Percentiles rank a stretch among this genome's conserved stretches.
Evolutionary conservation across 2,329 filamentous ascomycete species (phyloP).

Genomic region (Colletotrichum zoysiae): DNA sequence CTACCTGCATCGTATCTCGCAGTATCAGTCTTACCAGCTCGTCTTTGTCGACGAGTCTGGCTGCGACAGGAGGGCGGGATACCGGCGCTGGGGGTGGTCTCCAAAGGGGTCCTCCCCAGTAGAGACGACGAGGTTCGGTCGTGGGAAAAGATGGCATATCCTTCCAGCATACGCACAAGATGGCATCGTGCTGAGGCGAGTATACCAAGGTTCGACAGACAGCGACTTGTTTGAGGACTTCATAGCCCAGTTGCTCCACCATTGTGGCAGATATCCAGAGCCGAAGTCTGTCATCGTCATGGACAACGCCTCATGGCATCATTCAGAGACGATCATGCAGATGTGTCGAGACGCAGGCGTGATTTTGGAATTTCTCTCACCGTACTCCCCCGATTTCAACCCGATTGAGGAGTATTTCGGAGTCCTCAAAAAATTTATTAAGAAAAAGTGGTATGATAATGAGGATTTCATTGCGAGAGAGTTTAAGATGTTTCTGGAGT

Average conservation of each 20-base stretch:
- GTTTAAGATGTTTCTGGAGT: no score
- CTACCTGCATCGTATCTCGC: conserved; percentile 51
- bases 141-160: conserved; percentile 43
- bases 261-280: conserved; percentile 50
- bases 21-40: conserved; percentile 50
- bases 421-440: no score
- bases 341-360: conserved; percentile 46
- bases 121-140: conserved; percentile 44
- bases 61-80: conserved; percentile 50
- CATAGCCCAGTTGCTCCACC: not conserved
- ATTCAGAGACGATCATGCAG: conserved; percentile 45
- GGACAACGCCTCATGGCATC: conserved; percentile 52
- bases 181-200: conserved; percentile 45
- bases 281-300: conserved; percentile 52
- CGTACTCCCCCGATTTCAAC: no score
- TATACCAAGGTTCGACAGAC: conserved; percentile 15
- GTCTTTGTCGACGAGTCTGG: conserved; percentile 54
- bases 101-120: conserved; percentile 47
- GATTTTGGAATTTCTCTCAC: no score
- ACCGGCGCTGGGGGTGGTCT: conserved; percentile 51
- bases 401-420: no score
- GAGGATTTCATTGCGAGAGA: no score
- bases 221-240: not conserved
- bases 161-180: conserved; percentile 50
- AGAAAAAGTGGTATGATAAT: no score